Evolutionary conservation across 2,329 filamentous ascomycete genomes (phyloP).

Genomic region (Fusarium sp.): DNA sequence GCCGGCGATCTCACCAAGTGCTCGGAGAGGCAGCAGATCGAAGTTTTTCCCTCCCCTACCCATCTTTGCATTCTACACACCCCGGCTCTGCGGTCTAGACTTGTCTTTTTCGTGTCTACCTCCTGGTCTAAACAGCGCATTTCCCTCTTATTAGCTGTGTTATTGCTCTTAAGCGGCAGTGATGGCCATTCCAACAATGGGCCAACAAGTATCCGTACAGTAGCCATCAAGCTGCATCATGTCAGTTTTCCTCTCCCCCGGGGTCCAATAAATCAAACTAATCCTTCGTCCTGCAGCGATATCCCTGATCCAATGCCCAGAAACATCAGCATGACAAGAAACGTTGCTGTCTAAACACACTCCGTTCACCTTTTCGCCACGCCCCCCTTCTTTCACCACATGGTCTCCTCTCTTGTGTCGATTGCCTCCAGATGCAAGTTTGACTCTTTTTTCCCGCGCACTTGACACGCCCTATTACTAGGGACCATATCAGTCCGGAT

Average conservation of each 20-base stretch:
- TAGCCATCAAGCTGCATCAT: background rate
- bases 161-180: background rate
- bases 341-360: constrained; percentile 19
- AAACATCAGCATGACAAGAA: constrained; percentile 5
- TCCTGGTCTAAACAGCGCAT: background rate
- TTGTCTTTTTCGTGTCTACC: background rate
- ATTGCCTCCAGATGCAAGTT: constrained; percentile 17
- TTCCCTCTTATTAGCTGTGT: constrained; percentile 1
- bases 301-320: background rate
- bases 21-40: constrained; percentile 25
- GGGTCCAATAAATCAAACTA: background rate
- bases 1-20: constrained; percentile 37
- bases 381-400: constrained; percentile 17
- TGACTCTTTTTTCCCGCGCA: background rate
- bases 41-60: constrained; percentile 1
- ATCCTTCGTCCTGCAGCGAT: background rate
- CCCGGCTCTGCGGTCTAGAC: constrained; percentile 2
- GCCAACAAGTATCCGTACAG: background rate
- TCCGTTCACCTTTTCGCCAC: constrained; percentile 4
- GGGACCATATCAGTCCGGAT: constrained; percentile 30
- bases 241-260: background rate
- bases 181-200: background rate
- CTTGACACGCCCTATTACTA: background rate
- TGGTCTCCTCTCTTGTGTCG: constrained; percentile 29
- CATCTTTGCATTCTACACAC: constrained; percentile 11